Evolutionary conservation across 2,329 filamentous ascomycete species (phyloP), one percentile per base, ranked within the genome.

Genomic region (Amylocarpus encephaloides): DNA sequence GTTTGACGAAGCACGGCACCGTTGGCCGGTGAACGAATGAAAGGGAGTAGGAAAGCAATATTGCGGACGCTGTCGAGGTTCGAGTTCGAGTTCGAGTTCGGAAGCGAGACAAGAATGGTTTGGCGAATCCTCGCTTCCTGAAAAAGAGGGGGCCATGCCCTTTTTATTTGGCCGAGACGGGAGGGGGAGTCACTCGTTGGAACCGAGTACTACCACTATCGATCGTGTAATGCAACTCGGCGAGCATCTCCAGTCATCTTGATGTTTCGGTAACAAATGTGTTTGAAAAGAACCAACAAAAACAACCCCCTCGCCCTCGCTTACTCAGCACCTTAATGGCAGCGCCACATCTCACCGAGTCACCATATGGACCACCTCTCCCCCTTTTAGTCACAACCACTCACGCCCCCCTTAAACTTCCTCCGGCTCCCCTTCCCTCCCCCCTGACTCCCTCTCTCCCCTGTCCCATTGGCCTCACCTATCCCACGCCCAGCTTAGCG

Each of bases 1-100:
- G 70, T 85, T 43, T 85, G 68, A 65, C 15, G 15, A 36, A 29
- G 22, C 22, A 29, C 18, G 19, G 34, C 5, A n/a, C 30, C 29
- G 45, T 51, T 51, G 40, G 15, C 45, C 34, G 43, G 41, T 39
- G 33, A 44, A 49, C 40, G 10, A 33, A 48, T 15, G 46, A 41
- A 29, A 13, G 29, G 22, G 19, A 9, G 13, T 32, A 30, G 22
- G 10, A 18, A n/a, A n/a, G n/a, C 6, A 43, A 6, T 10, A 29
- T 22, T 29, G 26, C 32, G 13, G 13, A 13, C 16, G 9, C 26
- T 43, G 11, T n/a, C 15, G 29, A 26, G 16, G 18, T n/a, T n/a
- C n/a, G n/a, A n/a, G n/a, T n/a, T n/a, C n/a, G n/a, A n/a, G 19
- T 12, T 35, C 12, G 35, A n/a, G 19, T 42, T 46, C 9, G 34